phyloP scores from a whole-genome alignment of 768 basidiomycete genomes.

The Lactarius tabidus region DNA sequence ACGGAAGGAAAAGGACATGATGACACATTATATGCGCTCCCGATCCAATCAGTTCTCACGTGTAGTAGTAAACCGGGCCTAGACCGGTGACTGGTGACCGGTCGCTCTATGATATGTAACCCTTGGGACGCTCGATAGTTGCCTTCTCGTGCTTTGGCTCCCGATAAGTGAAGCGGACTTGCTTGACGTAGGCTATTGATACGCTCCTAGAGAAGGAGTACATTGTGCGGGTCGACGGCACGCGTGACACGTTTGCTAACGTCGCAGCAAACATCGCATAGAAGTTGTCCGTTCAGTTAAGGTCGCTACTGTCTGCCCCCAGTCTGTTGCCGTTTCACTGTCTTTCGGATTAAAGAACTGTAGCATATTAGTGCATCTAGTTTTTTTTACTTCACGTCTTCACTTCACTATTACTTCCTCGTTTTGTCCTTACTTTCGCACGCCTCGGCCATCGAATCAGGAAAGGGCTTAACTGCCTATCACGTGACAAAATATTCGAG shows the following conservation, averaged over 20 bases:
- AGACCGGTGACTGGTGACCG: too few relatives aligned
- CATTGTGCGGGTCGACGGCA: slow-evolving; percentile 88
- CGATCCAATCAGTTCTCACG: too few relatives aligned
- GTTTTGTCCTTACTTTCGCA: not conserved
- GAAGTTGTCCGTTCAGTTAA: slow-evolving; percentile 19
- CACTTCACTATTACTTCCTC: not conserved
- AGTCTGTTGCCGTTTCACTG: not conserved
- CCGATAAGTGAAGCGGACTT: slow-evolving; percentile 1
- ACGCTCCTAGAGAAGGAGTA: slow-evolving; percentile 95
- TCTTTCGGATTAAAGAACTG: slow-evolving; percentile 15
- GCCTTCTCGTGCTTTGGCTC: not conserved
- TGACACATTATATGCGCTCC: too few relatives aligned
- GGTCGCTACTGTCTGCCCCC: not conserved
- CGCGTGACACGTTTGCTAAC: slow-evolving; percentile 85
- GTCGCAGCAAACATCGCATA: too few relatives aligned
- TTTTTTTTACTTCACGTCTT: slow-evolving; percentile 1
- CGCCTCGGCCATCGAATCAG: not conserved
- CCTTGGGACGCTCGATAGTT: too few relatives aligned
- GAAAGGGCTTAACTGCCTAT: too few relatives aligned
- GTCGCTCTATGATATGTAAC: too few relatives aligned
- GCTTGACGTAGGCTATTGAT: slow-evolving; percentile 70
- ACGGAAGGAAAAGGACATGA: too few relatives aligned
- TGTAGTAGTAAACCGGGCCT: too few relatives aligned
- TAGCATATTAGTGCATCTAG: slow-evolving; percentile 22
- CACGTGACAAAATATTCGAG: too few relatives aligned